phyloP scores from a whole-genome alignment of 176 grass and related monocot genomes.

The Cenchrus purpureus region DNA sequence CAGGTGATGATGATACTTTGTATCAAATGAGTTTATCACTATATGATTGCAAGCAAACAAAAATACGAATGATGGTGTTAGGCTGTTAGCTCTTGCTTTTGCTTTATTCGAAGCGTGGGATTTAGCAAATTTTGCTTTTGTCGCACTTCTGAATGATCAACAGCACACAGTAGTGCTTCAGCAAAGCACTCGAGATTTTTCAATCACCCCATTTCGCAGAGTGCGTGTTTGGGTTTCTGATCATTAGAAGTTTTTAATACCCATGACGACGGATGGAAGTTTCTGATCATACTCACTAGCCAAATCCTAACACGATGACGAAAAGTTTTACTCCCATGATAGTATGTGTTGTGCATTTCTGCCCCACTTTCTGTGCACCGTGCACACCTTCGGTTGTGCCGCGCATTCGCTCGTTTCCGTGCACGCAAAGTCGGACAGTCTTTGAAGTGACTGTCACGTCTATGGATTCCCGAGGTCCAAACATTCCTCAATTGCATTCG shows the following conservation, averaged over 20 bases:
- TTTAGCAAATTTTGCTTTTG: not conserved
- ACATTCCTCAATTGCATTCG: not conserved
- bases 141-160: not conserved
- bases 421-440: not conserved
- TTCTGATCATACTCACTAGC: not conserved
- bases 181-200: not conserved
- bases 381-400: not conserved
- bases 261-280: too few species aligned
- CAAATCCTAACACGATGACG: not conserved
- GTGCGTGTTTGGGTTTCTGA: not conserved
- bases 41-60: constrained; percentile 19
- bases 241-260: not conserved
- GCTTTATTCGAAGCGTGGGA: not conserved
- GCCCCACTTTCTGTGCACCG: not conserved
- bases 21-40: not conserved
- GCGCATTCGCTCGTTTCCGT: not conserved
- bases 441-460: constrained; percentile 9
- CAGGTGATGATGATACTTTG: not conserved
- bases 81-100: not conserved
- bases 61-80: not conserved
- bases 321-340: not conserved
- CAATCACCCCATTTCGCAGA: not conserved
- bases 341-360: not conserved
- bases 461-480: too few species aligned
- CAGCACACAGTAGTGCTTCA: not conserved